Base-by-base conservation (phyloP, 352 stramenopile genomes). In the Globisporangium cystogenes region DNA sequence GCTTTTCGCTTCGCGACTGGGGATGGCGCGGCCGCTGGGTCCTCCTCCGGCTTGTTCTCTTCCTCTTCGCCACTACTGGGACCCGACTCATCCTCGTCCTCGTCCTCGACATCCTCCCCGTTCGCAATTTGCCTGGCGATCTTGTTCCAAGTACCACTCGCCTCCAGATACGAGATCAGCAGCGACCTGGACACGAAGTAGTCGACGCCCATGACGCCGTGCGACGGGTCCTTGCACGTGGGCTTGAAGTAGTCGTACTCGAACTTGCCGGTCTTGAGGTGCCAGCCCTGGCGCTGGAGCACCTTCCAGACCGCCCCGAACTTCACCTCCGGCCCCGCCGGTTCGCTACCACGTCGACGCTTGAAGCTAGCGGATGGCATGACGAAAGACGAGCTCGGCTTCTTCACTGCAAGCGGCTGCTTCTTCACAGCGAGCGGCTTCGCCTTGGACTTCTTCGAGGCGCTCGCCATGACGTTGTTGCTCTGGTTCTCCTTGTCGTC, bases 211-310 rank as follows among this genome's bases (percentile, higher is more conserved):
- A 48, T 48, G 11, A 62, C 29, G 6, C 69, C 72, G 14, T 85
- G 66, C 15, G 55, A 59, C n/a, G 52, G 33, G 10, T 60, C 67
- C 2, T 60, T 51, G n/a, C 65, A 82, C 41, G 70, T 59, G 7
- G 80, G 80, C 51, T 72, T 86, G 61, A 87, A 86, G 65, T 86
- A 90, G 48, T 87, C 75, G 46, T 77, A 90, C 20, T 74, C 77
- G 5, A 88, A 62, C 7, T n/a, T 44, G 6, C 74, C 55, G 47
- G 33, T 26, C 18, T 53, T 57, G 37, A 72, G 77, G 33, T 83
- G 67, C 80, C 80, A 90, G 4, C 77, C 76, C 53, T 82, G 55
- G 36, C 74, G 52, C 3, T 55, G 45, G n/a, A 90, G 47, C 27
- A 70, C 48, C 10, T 48, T 36, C 79, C 79, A 90, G 49, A 90